Conservation (phyloP, 1,284 basidiomycete genomes). For the Sporisorium reilianum region DNA sequence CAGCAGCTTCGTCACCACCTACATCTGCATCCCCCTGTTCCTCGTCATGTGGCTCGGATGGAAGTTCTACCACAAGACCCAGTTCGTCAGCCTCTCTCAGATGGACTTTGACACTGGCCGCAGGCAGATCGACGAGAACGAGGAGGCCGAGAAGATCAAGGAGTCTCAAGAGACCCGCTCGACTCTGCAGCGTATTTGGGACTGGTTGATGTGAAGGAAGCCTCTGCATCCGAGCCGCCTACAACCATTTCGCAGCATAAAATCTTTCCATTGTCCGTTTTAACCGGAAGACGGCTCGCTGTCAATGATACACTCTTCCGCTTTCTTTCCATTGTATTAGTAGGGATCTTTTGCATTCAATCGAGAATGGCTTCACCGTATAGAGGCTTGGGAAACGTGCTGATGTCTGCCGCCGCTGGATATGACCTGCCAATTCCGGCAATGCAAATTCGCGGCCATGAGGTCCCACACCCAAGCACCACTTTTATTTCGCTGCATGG, state of each 20-base stretch:
- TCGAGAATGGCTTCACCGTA: not conserved
- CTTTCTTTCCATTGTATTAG: conserved; percentile 35
- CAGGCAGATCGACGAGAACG: conserved; percentile 49
- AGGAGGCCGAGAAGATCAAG: conserved; percentile 38
- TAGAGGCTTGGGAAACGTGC: not conserved
- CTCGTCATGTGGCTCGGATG: conserved; percentile 79
- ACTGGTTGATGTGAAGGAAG: conserved; percentile 40
- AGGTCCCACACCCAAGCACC: not conserved
- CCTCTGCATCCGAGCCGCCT: too few species aligned
- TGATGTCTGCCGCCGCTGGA: not conserved
- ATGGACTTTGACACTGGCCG: conserved; percentile 75
- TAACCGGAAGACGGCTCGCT: not conserved
- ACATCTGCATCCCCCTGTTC: conserved; percentile 80
- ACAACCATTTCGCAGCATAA: too few species aligned
- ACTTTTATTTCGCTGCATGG: not conserved
- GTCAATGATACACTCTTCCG: conserved; percentile 8
- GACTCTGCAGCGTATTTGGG: conserved; percentile 32
- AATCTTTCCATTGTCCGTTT: too few species aligned
- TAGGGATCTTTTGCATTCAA: conserved; percentile 16
- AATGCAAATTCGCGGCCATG: not conserved
- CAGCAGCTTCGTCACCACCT: conserved; percentile 83
- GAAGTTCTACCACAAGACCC: conserved; percentile 73
- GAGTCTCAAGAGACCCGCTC: conserved; percentile 20
- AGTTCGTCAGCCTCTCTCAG: conserved; percentile 58
- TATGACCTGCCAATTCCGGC: not conserved